A percentile compares a stretch with the other conserved stretches of the same genome.
These are phyloP conservation scores for Geranium incanum DNA, from an alignment of 441 rosid genomes.

Conservation along the genomic window DNA sequence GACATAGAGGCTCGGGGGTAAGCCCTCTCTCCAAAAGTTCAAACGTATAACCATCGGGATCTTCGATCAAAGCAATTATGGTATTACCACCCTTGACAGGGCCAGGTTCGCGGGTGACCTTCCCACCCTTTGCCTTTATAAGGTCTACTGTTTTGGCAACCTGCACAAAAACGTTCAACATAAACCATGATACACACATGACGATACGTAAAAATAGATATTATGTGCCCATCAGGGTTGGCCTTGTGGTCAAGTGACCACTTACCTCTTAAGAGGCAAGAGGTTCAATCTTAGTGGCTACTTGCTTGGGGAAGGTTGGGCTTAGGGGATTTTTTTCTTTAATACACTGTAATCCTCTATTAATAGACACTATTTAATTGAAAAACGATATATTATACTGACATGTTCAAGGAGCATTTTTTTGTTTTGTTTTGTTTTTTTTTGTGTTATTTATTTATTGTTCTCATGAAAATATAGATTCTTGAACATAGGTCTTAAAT, in stretches of 20 bases:
- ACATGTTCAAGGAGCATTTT: too few relatives aligned
- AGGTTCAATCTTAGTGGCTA: too few relatives aligned
- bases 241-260: too few relatives aligned
- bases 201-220: background rate
- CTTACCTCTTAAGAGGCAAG: too few relatives aligned
- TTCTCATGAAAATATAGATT: background rate
- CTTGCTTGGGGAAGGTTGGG: too few relatives aligned
- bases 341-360: too few relatives aligned
- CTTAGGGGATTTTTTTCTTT: too few relatives aligned
- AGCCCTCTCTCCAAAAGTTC: conserved; percentile 80
- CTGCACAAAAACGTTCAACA: conserved; percentile 25
- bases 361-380: too few relatives aligned
- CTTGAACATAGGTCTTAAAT: background rate
- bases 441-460: background rate
- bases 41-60: conserved; percentile 94
- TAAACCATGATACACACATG: background rate
- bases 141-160: conserved; percentile 55
- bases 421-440: too few relatives aligned
- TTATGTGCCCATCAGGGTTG: too few relatives aligned
- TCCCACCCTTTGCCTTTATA: conserved; percentile 88
- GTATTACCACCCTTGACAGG: conserved; percentile 83
- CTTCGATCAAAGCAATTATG: conserved; percentile 79
- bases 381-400: too few relatives aligned
- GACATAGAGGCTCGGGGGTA: conserved; percentile 89
- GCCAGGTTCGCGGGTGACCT: conserved; percentile 81